phyloP scores from a whole-genome alignment of 352 stramenopile genomes.

The Phytophthora aleatoria region DNA sequence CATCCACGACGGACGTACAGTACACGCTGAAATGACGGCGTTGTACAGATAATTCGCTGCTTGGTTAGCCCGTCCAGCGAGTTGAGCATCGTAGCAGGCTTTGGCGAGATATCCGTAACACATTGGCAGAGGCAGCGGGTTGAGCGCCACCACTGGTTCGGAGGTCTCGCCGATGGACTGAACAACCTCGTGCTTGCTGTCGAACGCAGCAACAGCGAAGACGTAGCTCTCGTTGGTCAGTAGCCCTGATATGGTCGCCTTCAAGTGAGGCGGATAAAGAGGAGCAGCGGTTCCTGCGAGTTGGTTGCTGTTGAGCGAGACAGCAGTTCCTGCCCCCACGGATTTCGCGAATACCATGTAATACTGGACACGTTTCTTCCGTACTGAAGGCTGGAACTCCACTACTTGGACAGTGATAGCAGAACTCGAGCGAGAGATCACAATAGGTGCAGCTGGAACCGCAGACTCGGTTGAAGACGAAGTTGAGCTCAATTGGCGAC shows the following conservation, averaged over 20 bases:
- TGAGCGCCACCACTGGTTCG: conserved; percentile 61
- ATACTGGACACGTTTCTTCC: conserved; percentile 49
- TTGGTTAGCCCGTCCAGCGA: conserved; percentile 35
- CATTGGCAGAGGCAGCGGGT: conserved; percentile 61
- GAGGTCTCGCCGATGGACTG: conserved; percentile 71
- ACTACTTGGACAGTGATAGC: conserved; percentile 57
- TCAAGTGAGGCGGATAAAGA: conserved; percentile 32
- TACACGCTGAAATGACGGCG: conserved; percentile 41
- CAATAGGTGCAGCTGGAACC: conserved; percentile 46
- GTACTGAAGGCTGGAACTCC: conserved; percentile 36
- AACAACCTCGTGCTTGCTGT: conserved; percentile 65
- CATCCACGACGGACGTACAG: conserved; percentile 47
- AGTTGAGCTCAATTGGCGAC: conserved; percentile 7
- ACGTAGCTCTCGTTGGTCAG: conserved; percentile 80
- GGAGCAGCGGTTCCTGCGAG: conserved; percentile 64
- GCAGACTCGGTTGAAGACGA: not conserved
- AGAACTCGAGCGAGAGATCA: conserved; percentile 59
- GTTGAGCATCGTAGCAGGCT: conserved; percentile 41
- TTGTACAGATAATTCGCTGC: conserved; percentile 59
- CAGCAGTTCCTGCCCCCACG: conserved; percentile 66
- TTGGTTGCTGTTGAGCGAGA: conserved; percentile 77
- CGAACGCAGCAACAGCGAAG: conserved; percentile 83
- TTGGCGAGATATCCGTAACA: conserved; percentile 82
- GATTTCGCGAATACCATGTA: conserved; percentile 86
- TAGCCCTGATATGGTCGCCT: conserved; percentile 57